Base-by-base conservation (phyloP, 1,284 basidiomycete genomes). In the Vanrija sp. region DNA sequence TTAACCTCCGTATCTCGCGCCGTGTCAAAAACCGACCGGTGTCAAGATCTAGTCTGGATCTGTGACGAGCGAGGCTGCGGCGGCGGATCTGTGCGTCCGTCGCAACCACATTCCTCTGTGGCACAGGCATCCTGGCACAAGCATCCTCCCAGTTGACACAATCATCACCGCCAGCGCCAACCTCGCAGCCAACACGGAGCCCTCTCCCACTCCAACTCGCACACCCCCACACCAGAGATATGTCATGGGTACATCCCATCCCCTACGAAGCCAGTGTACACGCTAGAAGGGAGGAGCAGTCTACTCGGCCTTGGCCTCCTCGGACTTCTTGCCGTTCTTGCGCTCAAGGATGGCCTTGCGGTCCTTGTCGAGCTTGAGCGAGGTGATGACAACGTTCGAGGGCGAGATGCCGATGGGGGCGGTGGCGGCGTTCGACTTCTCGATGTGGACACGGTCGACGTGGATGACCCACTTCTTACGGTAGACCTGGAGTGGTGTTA, bases 381-480 rank as follows among this genome's bases (percentile, higher is more conserved):
- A 87, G 67, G 86, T 87, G 77, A 99, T 93, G 68, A 97, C 91
- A 58, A 97, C 92, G 79, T 98, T 98, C 81, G 89, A 92, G 62
- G 96, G 94, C 83, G 95, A 88, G 72, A 99, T 86, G 68, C 93
- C 93, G 72, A 98, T 92, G 71, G 90, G 88, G 58, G 88, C 86
- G 57, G 93, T 88, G 62, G 93, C 88, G 67, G 96, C 96, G 78
- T 96, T 97, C 67, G 91, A 91, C 83, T 98, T 98, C 83, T 99
- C 96, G 66, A 94, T 86, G 76, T 89, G 87, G 61, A 99, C 93
- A 77, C 94, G 91, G 80, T 98, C 96, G 74, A 99, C 89, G 82
- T 98, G 89, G 79, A 98, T 89, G 57, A 98, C 91, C 90, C 91
- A 98, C 81, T 97, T 97, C 88, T 98, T 97, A 78, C 95, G 89